phyloP scores from a whole-genome alignment of 257 asterid genomes.

The Solanum bukasovii region DNA sequence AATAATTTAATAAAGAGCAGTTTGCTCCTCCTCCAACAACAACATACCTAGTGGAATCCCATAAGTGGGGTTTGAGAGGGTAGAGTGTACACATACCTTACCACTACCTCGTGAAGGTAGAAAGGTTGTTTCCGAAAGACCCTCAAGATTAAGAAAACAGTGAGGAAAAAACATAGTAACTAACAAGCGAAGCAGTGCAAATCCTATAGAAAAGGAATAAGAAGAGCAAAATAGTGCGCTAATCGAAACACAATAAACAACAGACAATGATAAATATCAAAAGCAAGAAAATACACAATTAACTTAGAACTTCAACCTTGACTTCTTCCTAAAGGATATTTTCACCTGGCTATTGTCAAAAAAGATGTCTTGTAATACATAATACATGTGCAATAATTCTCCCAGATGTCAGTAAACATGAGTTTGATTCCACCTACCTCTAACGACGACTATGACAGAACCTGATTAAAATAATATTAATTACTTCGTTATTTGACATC shows the following conservation, averaged over 20 bases:
- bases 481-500: background rate
- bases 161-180: too few relatives aligned
- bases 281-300: background rate
- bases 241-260: too few relatives aligned
- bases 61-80: too few relatives aligned
- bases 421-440: background rate
- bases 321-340: background rate
- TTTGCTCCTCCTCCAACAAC: background rate
- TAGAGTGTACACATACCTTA: background rate
- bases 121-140: background rate
- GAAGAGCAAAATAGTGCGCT: background rate
- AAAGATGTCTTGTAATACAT: background rate
- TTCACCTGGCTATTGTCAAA: background rate
- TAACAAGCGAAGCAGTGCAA: background rate
- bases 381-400: background rate
- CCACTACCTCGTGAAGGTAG: background rate
- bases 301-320: background rate
- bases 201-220: background rate
- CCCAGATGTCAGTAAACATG: background rate
- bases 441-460: background rate
- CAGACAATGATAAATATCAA: too few relatives aligned
- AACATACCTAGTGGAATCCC: background rate
- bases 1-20: background rate
- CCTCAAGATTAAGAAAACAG: background rate
- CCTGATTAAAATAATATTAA: background rate